These are phyloP conservation scores for Gremmenia infestans DNA, from an alignment of 2,329 filamentous ascomycete species.

Conservation along the genomic window DNA sequence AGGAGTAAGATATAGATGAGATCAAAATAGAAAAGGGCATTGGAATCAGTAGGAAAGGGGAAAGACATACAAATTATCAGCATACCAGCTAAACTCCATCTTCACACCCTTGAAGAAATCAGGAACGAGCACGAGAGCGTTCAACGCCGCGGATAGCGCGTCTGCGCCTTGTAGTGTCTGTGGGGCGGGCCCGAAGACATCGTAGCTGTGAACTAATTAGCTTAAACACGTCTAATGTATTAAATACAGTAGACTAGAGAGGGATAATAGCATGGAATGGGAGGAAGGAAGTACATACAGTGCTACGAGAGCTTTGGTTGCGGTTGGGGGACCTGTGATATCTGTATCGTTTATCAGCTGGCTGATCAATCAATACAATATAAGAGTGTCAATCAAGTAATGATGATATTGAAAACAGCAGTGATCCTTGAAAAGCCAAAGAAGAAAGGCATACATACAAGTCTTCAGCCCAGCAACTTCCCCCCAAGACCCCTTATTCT, in stretches of 20 bases:
- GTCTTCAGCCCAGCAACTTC: conserved; percentile 15
- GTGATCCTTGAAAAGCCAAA: no score
- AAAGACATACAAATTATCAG: conserved; percentile 36
- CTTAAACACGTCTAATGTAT: no score
- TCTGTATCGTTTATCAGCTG: conserved; percentile 21
- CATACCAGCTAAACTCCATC: conserved; percentile 41
- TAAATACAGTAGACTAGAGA: no score
- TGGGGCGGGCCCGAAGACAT: conserved; percentile 64
- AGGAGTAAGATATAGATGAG: no score
- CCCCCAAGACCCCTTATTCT: conserved; percentile 15
- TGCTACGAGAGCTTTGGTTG: conserved; percentile 52
- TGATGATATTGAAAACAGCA: not conserved
- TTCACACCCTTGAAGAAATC: conserved; percentile 73
- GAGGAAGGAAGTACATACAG: conserved; percentile 30
- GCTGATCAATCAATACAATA: not conserved
- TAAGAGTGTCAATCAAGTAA: not conserved
- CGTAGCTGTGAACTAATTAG: conserved; percentile 27
- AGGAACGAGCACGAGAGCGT: conserved; percentile 71
- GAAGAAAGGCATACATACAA: conserved; percentile 5
- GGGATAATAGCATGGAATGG: no score
- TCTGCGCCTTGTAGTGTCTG: conserved; percentile 68
- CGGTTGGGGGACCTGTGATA: conserved; percentile 39
- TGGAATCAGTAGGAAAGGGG: conserved; percentile 52
- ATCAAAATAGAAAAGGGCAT: conserved; percentile 30
- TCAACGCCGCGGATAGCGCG: conserved; percentile 49